Conservation (phyloP, 164 flowering plant species). For the Aristolochia contorta region DNA sequence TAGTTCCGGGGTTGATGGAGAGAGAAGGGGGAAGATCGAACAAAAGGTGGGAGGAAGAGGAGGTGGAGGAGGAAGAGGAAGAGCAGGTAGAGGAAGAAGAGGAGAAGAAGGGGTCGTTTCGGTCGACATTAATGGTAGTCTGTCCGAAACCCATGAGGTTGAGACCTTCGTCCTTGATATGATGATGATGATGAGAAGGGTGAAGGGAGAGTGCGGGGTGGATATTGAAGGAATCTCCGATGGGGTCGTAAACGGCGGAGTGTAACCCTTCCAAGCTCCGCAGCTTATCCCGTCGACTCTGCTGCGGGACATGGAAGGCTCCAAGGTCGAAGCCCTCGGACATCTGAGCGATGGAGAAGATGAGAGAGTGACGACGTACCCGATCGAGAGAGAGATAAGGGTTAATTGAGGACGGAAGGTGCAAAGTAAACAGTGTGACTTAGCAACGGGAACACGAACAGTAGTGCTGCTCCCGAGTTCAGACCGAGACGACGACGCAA, state of each 20-base stretch:
- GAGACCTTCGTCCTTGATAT: constrained; percentile 25
- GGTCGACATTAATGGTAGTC: not conserved
- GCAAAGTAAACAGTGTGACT: no score
- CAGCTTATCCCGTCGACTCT: constrained; percentile 80
- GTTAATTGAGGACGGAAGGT: no score
- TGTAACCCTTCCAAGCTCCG: constrained; percentile 30
- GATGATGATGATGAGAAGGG: no score
- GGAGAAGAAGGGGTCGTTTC: not conserved
- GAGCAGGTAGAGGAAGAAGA: not conserved
- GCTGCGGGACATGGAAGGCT: constrained; percentile 64
- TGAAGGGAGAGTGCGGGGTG: not conserved
- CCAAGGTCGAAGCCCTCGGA: constrained; percentile 12
- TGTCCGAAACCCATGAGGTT: constrained; percentile 33
- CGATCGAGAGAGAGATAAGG: not conserved
- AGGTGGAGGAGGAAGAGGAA: constrained; percentile 23
- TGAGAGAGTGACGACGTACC: not conserved
- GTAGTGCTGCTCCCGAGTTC: no score
- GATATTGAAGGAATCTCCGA: constrained; percentile 13
- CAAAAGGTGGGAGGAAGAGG: constrained; percentile 17
- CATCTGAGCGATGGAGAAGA: not conserved
- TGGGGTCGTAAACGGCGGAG: constrained; percentile 41
- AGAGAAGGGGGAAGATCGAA: constrained; percentile 23
- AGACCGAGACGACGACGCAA: no score
- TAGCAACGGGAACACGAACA: no score
- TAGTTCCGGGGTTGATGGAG: not conserved